phyloP scores from a whole-genome alignment of 2,329 filamentous ascomycete species.

The Ceratocystis albifundus region DNA sequence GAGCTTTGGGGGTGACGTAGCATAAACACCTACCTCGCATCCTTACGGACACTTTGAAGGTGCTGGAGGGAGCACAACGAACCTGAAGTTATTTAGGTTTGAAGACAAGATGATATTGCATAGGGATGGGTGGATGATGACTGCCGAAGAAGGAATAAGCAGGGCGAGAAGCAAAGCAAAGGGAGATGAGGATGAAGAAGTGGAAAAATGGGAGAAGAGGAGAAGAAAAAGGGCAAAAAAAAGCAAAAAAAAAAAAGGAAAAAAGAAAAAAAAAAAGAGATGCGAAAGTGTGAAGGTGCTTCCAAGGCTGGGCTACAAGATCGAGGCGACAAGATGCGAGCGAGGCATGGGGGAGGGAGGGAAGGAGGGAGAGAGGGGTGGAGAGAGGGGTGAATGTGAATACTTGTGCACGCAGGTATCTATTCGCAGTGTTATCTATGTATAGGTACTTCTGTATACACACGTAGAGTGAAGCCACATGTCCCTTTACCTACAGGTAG shows the following conservation, averaged over 20 bases:
- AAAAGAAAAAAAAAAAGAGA: too few species aligned
- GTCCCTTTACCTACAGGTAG: not conserved
- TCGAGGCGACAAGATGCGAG: not conserved
- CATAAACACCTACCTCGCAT: not conserved
- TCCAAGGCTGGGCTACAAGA: not conserved
- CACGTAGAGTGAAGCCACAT: not conserved
- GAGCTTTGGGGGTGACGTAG: slow-evolving; percentile 6
- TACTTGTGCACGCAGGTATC: not conserved
- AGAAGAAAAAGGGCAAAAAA: too few species aligned
- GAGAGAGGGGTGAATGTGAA: not conserved
- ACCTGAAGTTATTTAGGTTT: not conserved
- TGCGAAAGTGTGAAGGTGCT: not conserved
- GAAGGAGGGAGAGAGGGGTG: not conserved
- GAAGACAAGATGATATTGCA: not conserved
- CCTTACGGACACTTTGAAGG: not conserved
- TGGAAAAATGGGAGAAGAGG: not conserved
- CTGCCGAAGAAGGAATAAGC: not conserved
- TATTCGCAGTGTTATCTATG: not conserved
- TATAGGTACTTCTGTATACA: not conserved
- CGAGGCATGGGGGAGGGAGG: not conserved
- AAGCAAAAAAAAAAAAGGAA: too few species aligned
- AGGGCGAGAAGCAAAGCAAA: not conserved
- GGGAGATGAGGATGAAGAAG: not conserved
- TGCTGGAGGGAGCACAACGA: not conserved
- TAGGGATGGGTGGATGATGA: not conserved